Evolutionary conservation across 73 alveolate genomes (phyloP).

Genomic region (Tetrahymena borealis): DNA sequence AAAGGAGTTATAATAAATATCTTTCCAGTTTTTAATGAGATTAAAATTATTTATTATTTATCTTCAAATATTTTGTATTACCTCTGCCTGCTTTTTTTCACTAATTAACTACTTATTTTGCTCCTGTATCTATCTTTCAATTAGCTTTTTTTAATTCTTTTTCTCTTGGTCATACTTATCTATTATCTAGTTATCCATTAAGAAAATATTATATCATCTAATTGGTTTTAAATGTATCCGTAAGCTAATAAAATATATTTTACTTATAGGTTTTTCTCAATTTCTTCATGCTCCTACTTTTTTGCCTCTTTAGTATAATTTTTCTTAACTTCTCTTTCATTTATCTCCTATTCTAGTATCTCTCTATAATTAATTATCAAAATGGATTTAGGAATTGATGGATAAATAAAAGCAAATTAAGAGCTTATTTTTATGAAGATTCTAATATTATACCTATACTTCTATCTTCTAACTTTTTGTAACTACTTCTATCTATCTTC

Average conservation of each 20-base stretch:
- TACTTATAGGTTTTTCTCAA: not conserved
- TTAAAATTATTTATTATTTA: too few relatives aligned
- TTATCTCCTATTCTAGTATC: not conserved
- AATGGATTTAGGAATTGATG: not conserved
- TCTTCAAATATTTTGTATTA: not conserved
- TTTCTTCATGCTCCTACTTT: not conserved
- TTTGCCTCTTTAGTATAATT: not conserved
- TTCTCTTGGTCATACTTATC: not conserved
- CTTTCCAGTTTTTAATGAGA: too few relatives aligned
- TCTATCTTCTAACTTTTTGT: not conserved
- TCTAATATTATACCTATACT: not conserved
- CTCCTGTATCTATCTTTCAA: not conserved
- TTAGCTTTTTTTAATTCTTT: not conserved
- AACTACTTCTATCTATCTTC: not conserved
- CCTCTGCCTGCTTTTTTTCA: not conserved
- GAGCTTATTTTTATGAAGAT: too few relatives aligned
- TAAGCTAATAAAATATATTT: not conserved
- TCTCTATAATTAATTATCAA: not conserved
- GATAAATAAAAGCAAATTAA: not conserved
- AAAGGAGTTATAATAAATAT: too few relatives aligned
- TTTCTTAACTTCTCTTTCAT: not conserved
- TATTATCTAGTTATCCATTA: too few relatives aligned
- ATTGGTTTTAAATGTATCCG: not conserved
- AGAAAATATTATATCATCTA: too few relatives aligned
- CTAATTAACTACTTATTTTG: not conserved